Conservation (phyloP, 805 yeast genomes). For the Saccharomycopsis schoenii region DNA sequence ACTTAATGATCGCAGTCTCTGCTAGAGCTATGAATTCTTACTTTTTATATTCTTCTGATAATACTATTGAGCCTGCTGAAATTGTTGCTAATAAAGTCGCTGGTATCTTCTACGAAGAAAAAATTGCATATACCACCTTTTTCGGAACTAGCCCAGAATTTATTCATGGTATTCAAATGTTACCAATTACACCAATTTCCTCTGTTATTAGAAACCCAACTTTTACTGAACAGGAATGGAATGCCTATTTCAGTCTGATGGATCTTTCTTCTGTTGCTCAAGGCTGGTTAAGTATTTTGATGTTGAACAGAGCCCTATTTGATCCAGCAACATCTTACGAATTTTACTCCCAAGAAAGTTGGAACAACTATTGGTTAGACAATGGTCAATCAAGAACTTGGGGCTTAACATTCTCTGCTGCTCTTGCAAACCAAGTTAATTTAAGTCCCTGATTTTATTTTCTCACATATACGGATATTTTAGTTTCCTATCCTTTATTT, state of each 20-base stretch:
- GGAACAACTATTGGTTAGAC: slow-evolving; percentile 50
- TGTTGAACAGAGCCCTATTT: slow-evolving; percentile 62
- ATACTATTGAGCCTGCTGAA: slow-evolving; percentile 40
- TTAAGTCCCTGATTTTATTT: neutral
- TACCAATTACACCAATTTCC: slow-evolving; percentile 58
- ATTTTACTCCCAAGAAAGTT: slow-evolving; percentile 48
- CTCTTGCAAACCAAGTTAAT: slow-evolving; percentile 11
- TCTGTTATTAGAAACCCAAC: slow-evolving; percentile 42
- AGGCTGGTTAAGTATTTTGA: slow-evolving; percentile 56
- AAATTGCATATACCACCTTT: slow-evolving; percentile 62
- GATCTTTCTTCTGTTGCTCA: slow-evolving; percentile 33
- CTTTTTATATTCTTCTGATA: slow-evolving; percentile 39
- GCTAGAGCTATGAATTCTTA: slow-evolving; percentile 45
- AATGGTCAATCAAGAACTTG: slow-evolving; percentile 82
- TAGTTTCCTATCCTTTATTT: neutral
- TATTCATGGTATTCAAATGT: slow-evolving; percentile 73
- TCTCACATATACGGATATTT: neutral
- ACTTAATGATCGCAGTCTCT: slow-evolving; percentile 49
- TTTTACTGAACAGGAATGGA: slow-evolving; percentile 55
- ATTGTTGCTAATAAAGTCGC: slow-evolving; percentile 50
- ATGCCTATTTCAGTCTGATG: slow-evolving; percentile 32
- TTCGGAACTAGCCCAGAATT: slow-evolving; percentile 54
- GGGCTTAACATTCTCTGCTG: slow-evolving; percentile 74
- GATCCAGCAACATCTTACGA: slow-evolving; percentile 56
- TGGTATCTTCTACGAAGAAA: slow-evolving; percentile 66